Percentiles rank a stretch among this genome's conserved stretches.
phyloP scores from a whole-genome alignment of 495 filamentous ascomycete genomes.

The Neurospora sp. region DNA sequence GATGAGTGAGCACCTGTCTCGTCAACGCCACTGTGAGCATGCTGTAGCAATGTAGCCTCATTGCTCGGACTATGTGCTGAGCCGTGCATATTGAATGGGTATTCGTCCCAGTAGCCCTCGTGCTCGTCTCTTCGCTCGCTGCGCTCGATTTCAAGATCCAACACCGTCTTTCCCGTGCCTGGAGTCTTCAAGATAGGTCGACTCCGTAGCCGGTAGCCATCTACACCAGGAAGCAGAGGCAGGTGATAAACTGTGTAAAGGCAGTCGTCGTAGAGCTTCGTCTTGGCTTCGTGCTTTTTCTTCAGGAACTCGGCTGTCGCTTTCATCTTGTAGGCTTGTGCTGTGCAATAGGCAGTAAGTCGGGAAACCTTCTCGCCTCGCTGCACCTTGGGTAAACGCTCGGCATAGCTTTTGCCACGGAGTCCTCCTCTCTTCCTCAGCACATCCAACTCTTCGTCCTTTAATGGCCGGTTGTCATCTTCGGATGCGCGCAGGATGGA shows the following conservation, averaged over 20 bases:
- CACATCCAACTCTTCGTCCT: conserved; percentile 66
- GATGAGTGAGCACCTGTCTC: neutral
- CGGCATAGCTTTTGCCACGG: conserved; percentile 86
- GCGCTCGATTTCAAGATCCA: conserved; percentile 94
- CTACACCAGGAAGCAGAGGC: conserved; percentile 71
- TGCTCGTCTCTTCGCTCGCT: conserved; percentile 84
- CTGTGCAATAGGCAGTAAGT: conserved; percentile 93
- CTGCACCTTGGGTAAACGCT: conserved; percentile 81
- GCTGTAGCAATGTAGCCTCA: conserved; percentile 6
- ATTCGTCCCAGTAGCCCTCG: conserved; percentile 60
- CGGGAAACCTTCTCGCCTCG: conserved; percentile 79
- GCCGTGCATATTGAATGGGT: conserved; percentile 5
- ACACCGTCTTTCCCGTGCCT: conserved; percentile 72
- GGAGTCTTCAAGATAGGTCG: conserved; percentile 86
- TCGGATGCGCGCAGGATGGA: conserved; percentile 40
- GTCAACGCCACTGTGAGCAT: conserved; percentile 3
- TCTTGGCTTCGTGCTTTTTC: conserved; percentile 81
- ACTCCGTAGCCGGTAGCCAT: conserved; percentile 79
- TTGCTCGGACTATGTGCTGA: conserved; percentile 2
- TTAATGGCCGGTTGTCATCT: conserved; percentile 57
- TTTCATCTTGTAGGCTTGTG: conserved; percentile 83
- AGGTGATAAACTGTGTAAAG: conserved; percentile 93
- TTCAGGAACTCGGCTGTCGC: conserved; percentile 78
- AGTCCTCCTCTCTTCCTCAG: conserved; percentile 52
- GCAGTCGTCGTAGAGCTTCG: conserved; percentile 98